Base-by-base conservation (phyloP, 768 basidiomycete species). In the Leucosporidium yakuticum region DNA sequence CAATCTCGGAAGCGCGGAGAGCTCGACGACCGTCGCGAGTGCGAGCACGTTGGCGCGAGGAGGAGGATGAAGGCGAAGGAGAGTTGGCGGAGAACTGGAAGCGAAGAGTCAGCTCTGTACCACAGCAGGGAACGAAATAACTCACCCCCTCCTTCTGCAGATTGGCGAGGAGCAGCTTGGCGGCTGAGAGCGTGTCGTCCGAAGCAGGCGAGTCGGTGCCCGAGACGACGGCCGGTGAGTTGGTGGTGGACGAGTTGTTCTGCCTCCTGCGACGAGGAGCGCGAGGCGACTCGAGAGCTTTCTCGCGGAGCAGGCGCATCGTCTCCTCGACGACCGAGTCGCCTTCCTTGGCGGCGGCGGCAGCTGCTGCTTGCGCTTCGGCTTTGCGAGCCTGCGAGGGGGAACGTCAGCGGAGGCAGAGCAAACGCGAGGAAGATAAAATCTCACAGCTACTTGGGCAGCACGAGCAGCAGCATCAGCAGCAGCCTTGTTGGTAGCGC, bases 271-370 rank as follows among this genome's bases (percentile, higher is more conserved):
- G 53, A 27, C 53, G 53, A 19, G 53, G 25, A 3, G 15, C n/a
- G 23, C 25, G 23, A 29, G 53, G 53, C 27, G 55, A 57, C 55
- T 61, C 55, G 57, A 73, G 54, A 8, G 65, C 63, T n/a, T 63
- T 64, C 27, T 66, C 71, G 23, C 65, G 39, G 7, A 73, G 60
- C 44, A 50, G n/a, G 47, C 63, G 68, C 55, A 73, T 62, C 44
- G 49, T 44, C 44, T 73, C 68, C 9, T 73, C 71, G 56, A 73
- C 68, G 36, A 73, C 63, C 6, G 63, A 60, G 39, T 69, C 66
- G 59, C 66, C 63, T 4, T 47, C 25, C 17, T 56, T 58, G 4
- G 61, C 51, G 4, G 67, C 68, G 20, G 62, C 65, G 1, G 63
- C 65, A 1, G 68, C 65, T 29, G 60, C 59, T 23, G 55, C 64